Evolutionary conservation across 176 grass and related monocot genomes (phyloP), one percentile per base, ranked within the genome.

Genomic region (Oryza coarctata): DNA sequence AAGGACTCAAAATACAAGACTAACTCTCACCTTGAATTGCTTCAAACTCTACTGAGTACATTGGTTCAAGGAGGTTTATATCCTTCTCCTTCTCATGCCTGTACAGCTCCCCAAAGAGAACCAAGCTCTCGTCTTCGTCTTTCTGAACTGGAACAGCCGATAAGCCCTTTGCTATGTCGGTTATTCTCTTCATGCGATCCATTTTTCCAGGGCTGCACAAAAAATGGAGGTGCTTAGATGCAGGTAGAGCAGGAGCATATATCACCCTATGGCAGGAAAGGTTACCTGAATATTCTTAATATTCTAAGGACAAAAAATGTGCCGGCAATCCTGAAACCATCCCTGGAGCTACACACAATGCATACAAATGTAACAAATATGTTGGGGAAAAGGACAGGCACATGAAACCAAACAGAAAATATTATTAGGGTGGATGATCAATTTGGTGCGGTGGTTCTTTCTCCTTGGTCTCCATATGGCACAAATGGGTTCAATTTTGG

Each of bases 31-130:
- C 92, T 81, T 84, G 92, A 38, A 85, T 85, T 41, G 83, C 79
- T 68, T 94, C 88, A 15, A 94, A 82, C 40, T 88, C 88, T 49
- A 88, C 58, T 0, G 92, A 94, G 62, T 74, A 86, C 80, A 88
- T 88, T 20, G 88, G 88, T 40, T 94, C 86, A 47, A 94, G 88
- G 38, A 94, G 92, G 73, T 80, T 88, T 9, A 94, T 12, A 28
- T 83, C 81, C 70, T 74, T 88, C 40, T 91, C 86, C 62, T 91
- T 88, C 31, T 90, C 92, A 73, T 84, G 63, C 62, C 57, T 82
- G 74, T 85, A 82, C 70, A 93, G 38, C 60, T 93, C 91, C 28
- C 85, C 84, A 62, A 93, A 90, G 52, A 93, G 81, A 83, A 80
- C 23, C 74, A 93, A 71, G 66, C 82, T 87, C 82, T 93, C 88